phyloP scores from a whole-genome alignment of 805 yeast species.

The Ogataea thermomethanolica region DNA sequence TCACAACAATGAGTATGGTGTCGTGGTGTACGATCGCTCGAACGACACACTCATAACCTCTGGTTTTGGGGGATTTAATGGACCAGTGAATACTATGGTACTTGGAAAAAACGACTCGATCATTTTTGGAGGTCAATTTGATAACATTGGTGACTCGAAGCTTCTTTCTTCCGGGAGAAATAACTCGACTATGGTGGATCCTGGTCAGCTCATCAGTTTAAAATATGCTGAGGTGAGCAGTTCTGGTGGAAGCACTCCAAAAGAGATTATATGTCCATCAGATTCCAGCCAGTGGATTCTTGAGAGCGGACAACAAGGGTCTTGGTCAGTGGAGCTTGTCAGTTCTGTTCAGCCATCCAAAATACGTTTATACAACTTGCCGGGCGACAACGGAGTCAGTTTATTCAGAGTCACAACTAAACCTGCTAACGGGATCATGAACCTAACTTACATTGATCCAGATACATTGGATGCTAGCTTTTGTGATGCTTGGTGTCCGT shows the following conservation, averaged over 20 bases:
- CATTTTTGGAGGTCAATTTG: constrained; percentile 77
- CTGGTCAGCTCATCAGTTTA: constrained; percentile 61
- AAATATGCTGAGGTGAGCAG: constrained; percentile 51
- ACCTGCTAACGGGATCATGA: constrained; percentile 89
- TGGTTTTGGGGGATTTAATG: constrained; percentile 76
- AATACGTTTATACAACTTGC: constrained; percentile 66
- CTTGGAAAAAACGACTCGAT: constrained; percentile 47
- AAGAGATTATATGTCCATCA: constrained; percentile 57
- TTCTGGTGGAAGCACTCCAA: constrained; percentile 32
- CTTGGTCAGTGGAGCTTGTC: constrained; percentile 63
- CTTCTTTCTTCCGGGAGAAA: constrained; percentile 35
- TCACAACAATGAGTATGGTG: constrained; percentile 49
- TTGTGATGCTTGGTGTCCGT: constrained; percentile 92
- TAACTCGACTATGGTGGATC: constrained; percentile 38
- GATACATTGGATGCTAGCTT: constrained; percentile 46
- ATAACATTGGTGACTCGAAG: constrained; percentile 52
- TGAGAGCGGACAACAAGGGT: constrained; percentile 47
- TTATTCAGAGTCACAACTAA: constrained; percentile 68
- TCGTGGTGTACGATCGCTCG: constrained; percentile 57
- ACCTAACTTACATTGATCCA: constrained; percentile 81
- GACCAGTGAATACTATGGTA: constrained; percentile 60
- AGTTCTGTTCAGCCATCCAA: constrained; percentile 61
- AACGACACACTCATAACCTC: constrained; percentile 41
- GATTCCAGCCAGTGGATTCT: constrained; percentile 49
- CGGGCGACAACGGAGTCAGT: constrained; percentile 45